A percentile compares a stretch with the other conserved stretches of the same genome.
phyloP scores from a whole-genome alignment of 2,329 filamentous ascomycete genomes.

The Trichoderma afroharzianum region DNA sequence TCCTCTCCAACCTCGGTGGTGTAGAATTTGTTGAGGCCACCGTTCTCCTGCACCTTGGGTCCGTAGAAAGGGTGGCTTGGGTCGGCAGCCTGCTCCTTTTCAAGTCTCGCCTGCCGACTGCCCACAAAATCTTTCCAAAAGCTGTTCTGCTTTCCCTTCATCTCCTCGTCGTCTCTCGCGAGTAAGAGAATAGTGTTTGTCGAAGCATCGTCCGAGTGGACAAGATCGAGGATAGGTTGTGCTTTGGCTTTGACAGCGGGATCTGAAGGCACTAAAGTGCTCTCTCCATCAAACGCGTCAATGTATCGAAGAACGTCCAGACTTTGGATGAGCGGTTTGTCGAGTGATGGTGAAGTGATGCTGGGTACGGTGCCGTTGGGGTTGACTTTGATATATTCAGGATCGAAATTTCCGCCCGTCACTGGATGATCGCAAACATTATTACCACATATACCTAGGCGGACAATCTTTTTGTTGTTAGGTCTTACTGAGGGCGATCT shows the following conservation, averaged over 20 bases:
- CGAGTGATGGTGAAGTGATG: conserved; percentile 17
- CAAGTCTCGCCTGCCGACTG: conserved; percentile 19
- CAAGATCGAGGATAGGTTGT: conserved; percentile 20
- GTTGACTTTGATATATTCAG: conserved; percentile 22
- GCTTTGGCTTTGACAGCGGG: not conserved
- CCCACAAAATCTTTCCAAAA: conserved; percentile 15
- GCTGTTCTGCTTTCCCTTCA: not conserved
- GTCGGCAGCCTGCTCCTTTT: conserved; percentile 14
- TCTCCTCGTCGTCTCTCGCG: conserved; percentile 13
- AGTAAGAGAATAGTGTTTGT: conserved; percentile 21
- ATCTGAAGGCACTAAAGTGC: conserved; percentile 14
- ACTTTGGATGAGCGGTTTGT: conserved; percentile 18
- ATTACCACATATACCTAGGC: not conserved
- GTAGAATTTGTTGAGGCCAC: conserved; percentile 14
- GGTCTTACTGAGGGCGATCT: conserved; percentile 17
- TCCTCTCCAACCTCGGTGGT: not conserved
- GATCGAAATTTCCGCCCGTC: conserved; percentile 20
- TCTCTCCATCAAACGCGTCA: not conserved
- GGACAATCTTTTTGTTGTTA: not conserved
- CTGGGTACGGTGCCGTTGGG: conserved; percentile 22
- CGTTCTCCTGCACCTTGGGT: conserved; percentile 20
- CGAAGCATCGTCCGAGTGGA: conserved; percentile 17
- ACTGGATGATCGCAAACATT: not conserved
- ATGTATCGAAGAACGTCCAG: conserved; percentile 20
- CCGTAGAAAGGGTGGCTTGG: conserved; percentile 22